Conservation (phyloP, 2,329 filamentous ascomycete genomes). For the Calonectria honghensis region DNA sequence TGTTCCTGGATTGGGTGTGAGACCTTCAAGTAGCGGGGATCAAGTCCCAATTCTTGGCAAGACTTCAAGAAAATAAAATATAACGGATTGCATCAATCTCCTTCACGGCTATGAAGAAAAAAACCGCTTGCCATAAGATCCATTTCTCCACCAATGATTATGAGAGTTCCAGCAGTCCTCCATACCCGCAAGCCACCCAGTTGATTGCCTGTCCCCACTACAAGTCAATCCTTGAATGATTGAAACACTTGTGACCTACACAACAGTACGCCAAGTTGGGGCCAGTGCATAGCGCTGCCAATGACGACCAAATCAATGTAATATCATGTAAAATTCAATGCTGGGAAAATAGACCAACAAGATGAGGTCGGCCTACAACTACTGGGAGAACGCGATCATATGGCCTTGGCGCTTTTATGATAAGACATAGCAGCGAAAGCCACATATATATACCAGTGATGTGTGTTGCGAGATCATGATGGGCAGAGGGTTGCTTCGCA, state of each 20-base stretch:
- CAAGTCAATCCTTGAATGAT: too few relatives aligned
- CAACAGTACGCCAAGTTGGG: too few relatives aligned
- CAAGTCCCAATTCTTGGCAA: not conserved
- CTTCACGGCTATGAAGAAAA: not conserved
- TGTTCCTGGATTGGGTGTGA: not conserved
- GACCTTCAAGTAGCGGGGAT: not conserved
- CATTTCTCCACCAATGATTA: not conserved
- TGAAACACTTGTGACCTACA: too few relatives aligned
- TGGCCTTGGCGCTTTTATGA: not conserved
- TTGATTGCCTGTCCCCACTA: too few relatives aligned
- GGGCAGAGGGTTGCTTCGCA: not conserved
- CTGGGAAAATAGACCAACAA: not conserved
- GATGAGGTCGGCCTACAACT: not conserved
- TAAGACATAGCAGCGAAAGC: not conserved
- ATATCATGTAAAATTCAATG: not conserved
- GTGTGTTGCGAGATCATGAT: constrained; percentile 1
- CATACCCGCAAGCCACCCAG: not conserved
- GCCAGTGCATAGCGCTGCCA: not conserved
- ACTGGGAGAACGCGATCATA: not conserved
- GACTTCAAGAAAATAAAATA: not conserved
- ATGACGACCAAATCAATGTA: not conserved
- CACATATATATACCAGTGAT: not conserved
- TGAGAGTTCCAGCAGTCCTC: not conserved
- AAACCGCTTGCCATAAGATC: not conserved
- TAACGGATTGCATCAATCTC: not conserved